A percentile compares a stretch with the other conserved stretches of the same genome.
Evolutionary conservation across 2,329 filamentous ascomycete genomes (phyloP).

Genomic region (Aureobasidium leucospermi): DNA sequence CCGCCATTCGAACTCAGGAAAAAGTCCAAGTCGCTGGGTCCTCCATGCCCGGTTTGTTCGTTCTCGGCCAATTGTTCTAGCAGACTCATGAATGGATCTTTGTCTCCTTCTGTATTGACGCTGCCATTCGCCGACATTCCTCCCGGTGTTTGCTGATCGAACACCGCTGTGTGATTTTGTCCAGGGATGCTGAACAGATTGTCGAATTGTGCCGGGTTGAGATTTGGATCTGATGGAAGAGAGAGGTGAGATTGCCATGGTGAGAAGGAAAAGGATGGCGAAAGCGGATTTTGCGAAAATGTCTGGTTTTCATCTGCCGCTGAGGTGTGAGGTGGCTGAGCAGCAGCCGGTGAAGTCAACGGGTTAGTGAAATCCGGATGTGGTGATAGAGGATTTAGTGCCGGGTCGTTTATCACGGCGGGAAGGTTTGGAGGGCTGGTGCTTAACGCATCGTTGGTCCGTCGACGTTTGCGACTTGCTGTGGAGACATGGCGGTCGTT

Average conservation of each 20-base stretch:
- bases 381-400: neutral
- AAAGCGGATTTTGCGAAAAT: conserved; percentile 30
- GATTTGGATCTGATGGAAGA: conserved; percentile 3
- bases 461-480: conserved; percentile 9
- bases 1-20: conserved; percentile 44
- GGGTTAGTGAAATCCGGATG: neutral
- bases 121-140: conserved; percentile 34
- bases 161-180: neutral
- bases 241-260: conserved; percentile 18
- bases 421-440: neutral
- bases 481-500: neutral
- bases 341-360: conserved; percentile 1
- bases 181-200: conserved; percentile 18
- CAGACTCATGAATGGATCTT: conserved; percentile 72
- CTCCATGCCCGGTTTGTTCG: conserved; percentile 56
- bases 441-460: conserved; percentile 1
- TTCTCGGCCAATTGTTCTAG: conserved; percentile 79
- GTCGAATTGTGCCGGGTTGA: conserved; percentile 17
- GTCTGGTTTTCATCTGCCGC: conserved; percentile 15
- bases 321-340: conserved; percentile 1
- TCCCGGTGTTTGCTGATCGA: conserved; percentile 39
- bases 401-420: conserved; percentile 12
- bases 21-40: conserved; percentile 70
- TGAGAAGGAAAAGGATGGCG: conserved; percentile 33
- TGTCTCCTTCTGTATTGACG: conserved; percentile 48